Base-by-base conservation (phyloP, 495 filamentous ascomycete species). In the Ascobolus immersus region DNA sequence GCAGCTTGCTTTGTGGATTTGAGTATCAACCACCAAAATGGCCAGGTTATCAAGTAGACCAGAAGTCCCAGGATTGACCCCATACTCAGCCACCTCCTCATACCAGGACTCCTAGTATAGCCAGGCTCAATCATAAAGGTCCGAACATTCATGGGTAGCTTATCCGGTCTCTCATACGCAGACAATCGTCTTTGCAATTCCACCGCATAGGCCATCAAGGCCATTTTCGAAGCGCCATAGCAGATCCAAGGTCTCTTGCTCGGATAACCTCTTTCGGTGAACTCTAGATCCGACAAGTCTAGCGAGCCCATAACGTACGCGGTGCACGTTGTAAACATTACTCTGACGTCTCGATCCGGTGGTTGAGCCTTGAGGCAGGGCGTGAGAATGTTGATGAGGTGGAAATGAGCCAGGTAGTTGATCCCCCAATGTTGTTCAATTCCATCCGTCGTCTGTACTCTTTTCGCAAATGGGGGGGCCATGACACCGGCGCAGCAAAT, bases 371-470 rank as follows among this genome's bases (percentile, higher is more conserved):
- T 62, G 25, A 99, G 57, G 0, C 81, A 79, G 0, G 89, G 86
- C 40, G 69, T 76, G 20, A 99, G 58, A 28, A 94, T 86, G 45
- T 73, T 76, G 29, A 99, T 60, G 4, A 99, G 61, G 45, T 94
- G 89, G 57, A 91, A 93, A 45, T 93, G 92, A 23, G 81, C 69
- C 5, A 99, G 67, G 48, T 81, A 99, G 49, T 99, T 94, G 35
- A 93, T 61, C 49, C 77, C 78, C 80, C 81, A 94, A 44, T 73
- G 79, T 36, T 65, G 62, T 52, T 94, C 84, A 11, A 94, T 55
- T 1, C 77, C 80, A 47, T 92, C 84, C 4, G 59, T 49, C 0
- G 77, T 82, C 18, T 62, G 52, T 0, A 44, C 49, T 9, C 63
- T 51, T 24, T 57, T 48, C 13, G 57, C 53, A 5, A 64, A 65